Percentiles rank a stretch among this genome's conserved stretches.
These are phyloP conservation scores for Mucor racemosus DNA, from an alignment of 371 early-diverging fungal genomes.

Conservation along the genomic window DNA sequence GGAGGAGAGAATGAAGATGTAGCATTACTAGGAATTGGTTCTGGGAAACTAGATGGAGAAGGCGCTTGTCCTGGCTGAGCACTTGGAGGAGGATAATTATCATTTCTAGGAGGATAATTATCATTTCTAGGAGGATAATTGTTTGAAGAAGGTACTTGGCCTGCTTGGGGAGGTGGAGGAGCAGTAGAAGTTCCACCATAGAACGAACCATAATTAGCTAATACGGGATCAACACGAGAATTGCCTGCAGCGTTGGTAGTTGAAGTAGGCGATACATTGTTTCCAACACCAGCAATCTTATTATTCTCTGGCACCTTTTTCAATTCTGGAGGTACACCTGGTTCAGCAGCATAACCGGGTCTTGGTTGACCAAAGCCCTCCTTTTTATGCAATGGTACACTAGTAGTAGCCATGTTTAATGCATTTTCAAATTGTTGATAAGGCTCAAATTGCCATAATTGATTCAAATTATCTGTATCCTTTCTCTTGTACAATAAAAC, in stretches of 20 bases:
- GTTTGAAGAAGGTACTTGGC: slow-evolving; percentile 4
- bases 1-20: slow-evolving; percentile 14
- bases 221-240: slow-evolving; percentile 25
- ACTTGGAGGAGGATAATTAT: slow-evolving; percentile 19
- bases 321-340: slow-evolving; percentile 48
- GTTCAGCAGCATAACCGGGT: slow-evolving; percentile 52
- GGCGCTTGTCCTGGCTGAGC: slow-evolving; percentile 16
- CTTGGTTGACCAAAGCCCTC: slow-evolving; percentile 50
- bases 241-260: slow-evolving; percentile 13
- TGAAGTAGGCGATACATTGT: slow-evolving; percentile 23
- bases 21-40: slow-evolving; percentile 13
- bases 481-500: slow-evolving; percentile 52
- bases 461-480: slow-evolving; percentile 49
- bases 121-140: slow-evolving; percentile 18
- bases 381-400: slow-evolving; percentile 45
- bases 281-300: slow-evolving; percentile 48
- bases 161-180: slow-evolving; percentile 21
- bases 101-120: slow-evolving; percentile 15
- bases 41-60: slow-evolving; percentile 7
- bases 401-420: slow-evolving; percentile 39
- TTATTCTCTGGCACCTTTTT: slow-evolving; percentile 43
- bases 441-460: slow-evolving; percentile 52
- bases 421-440: slow-evolving; percentile 46
- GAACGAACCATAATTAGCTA: slow-evolving; percentile 33
- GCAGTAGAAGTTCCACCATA: slow-evolving; percentile 25